A percentile compares a stretch with the other conserved stretches of the same genome.
Evolutionary conservation across 495 filamentous ascomycete genomes (phyloP).

Genomic region (Patellaria atrata): DNA sequence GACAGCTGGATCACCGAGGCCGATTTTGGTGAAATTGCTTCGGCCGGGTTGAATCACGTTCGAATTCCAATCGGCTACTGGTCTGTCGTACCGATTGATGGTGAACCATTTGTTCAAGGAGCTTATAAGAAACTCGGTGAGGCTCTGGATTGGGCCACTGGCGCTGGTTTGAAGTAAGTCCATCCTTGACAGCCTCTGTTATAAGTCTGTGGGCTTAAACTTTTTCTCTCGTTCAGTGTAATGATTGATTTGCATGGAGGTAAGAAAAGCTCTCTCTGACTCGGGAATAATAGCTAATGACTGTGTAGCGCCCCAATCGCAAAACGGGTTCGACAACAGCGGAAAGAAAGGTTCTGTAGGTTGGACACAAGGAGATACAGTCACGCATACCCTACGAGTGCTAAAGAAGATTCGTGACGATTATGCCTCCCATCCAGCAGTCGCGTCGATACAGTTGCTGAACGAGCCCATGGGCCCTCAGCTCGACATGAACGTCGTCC

Average conservation of each 20-base stretch:
- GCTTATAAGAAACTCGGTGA: conserved; percentile 51
- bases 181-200: too few relatives aligned
- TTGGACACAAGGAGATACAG: conserved; percentile 28
- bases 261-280: conserved; percentile 22
- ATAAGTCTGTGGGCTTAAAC: too few relatives aligned
- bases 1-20: conserved; percentile 46
- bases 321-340: conserved; percentile 32
- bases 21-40: conserved; percentile 53
- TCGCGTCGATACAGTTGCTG: conserved; percentile 27
- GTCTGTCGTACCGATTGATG: conserved; percentile 43
- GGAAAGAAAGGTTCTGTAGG: conserved; percentile 21
- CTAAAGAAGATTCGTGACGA: conserved; percentile 28
- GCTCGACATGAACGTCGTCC: conserved; percentile 24
- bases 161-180: conserved; percentile 44
- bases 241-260: conserved; percentile 59
- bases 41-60: conserved; percentile 56
- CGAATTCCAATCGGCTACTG: conserved; percentile 73
- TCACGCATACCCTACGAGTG: conserved; percentile 25
- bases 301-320: conserved; percentile 22
- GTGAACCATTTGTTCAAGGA: conserved; percentile 60
- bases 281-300: conserved; percentile 1
- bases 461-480: conserved; percentile 29
- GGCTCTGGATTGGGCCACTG: conserved; percentile 54
- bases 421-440: conserved; percentile 24
- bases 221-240: too few relatives aligned